Base-by-base conservation (phyloP, 805 yeast genomes). In the Brettanomyces nanus region DNA sequence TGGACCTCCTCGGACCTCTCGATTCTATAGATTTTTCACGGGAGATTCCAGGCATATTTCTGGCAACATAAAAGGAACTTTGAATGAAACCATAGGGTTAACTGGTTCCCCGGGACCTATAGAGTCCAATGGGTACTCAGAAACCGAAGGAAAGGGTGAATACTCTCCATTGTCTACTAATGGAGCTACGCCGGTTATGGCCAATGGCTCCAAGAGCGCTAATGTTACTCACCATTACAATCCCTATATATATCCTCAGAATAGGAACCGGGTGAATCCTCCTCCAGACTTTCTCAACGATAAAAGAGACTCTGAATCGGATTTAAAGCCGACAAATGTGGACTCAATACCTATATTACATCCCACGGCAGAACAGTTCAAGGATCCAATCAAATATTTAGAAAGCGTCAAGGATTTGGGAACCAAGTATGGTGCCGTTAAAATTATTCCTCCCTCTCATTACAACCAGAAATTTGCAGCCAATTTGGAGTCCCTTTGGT, bases 391-490 rank as follows among this genome's bases (percentile, higher is more conserved):
- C 17, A 56, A 55, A n/a, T 81, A 77, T 46, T 62, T 85, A 14
- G 80, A 82, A 18, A 64, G 72, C 11, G 56, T 75, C 1, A 55
- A 60, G 10, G 63, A 68, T 0, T 48, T 68, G 7, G 95, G 92
- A 3, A 58, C 54, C 23, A 54, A 61, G 21, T 75, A 69, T 54
- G 96, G 96, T 0, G 87, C 92, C 50, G 59, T 86, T 31, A 89
- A 87, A 51, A 54, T 89, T 3, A 63, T 72, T 5, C 80, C 94
- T 4, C 89, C 90, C 0, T 27, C 29, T 15, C 41, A 37, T 22
- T 49, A 28, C 19, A 19, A 29, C 3, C 47, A 42, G 13, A 48
- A 44, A 9, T 60, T 58, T 36, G 41, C 56, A 9, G 47, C 62
- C 17, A 70, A 72, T 45, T 58, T 75, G 3, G 73, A 71, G 39